phyloP scores from a whole-genome alignment of 305 asterid genomes.

The Rubia occidens region DNA sequence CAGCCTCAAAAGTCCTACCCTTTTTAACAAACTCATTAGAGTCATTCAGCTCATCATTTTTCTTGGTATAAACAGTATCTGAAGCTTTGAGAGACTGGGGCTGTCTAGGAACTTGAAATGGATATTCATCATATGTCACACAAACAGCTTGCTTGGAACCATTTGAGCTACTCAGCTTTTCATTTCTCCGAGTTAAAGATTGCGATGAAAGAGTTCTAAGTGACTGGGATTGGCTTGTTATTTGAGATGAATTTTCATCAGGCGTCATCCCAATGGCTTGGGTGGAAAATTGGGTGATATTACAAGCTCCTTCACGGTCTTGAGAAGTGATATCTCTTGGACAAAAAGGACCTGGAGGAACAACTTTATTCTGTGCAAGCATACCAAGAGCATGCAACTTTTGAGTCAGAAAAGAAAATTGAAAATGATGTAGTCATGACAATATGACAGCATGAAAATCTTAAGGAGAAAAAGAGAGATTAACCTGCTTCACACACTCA shows the following conservation, averaged over 20 bases:
- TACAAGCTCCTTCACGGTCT: constrained; percentile 58
- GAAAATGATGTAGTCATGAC: neutral
- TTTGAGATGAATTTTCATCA: constrained; percentile 40
- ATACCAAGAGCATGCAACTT: constrained; percentile 22
- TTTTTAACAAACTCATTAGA: constrained; percentile 37
- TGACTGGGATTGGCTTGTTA: constrained; percentile 40
- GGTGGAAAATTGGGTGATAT: constrained; percentile 63
- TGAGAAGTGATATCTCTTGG: constrained; percentile 63
- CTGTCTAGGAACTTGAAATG: constrained; percentile 44
- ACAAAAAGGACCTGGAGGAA: constrained; percentile 48
- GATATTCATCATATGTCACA: constrained; percentile 36
- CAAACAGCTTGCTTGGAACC: constrained; percentile 48
- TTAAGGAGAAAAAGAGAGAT: constrained; percentile 22
- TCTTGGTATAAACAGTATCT: constrained; percentile 28
- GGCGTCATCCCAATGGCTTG: constrained; percentile 45
- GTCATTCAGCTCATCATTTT: constrained; percentile 14
- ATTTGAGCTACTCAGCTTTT: constrained; percentile 29
- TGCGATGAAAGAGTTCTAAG: constrained; percentile 29
- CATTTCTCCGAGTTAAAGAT: constrained; percentile 22
- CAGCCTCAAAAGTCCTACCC: neutral
- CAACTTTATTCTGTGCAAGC: constrained; percentile 63
- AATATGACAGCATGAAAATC: neutral
- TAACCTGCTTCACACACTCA: constrained; percentile 74
- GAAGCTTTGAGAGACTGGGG: constrained; percentile 33
- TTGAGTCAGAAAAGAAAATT: constrained; percentile 13